Base-by-base conservation (phyloP, 1,284 basidiomycete genomes). In the Moesziomyces parantarcticus region DNA sequence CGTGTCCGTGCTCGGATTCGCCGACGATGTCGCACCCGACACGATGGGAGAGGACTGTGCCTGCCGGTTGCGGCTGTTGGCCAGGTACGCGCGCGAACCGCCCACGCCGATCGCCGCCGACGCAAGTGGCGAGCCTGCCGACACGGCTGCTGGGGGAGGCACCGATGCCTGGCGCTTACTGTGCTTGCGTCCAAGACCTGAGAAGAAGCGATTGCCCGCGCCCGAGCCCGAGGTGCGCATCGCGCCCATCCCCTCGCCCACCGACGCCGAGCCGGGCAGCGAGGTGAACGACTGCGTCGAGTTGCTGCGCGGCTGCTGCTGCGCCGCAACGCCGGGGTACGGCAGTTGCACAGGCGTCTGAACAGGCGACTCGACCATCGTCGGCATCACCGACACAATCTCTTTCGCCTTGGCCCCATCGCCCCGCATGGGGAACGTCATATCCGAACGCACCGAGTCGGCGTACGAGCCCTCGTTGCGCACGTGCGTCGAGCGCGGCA, bases 351-450 rank as follows among this genome's bases (percentile, higher is more conserved):
- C 47, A 10, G 74, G 54, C 13, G 44, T 43, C 26, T 43, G 45
- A 5, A 54, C 50, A 5, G 77, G 72, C 32, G 65, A 67, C 42
- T 78, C 76, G 2, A 49, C 49, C 61, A 77, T 72, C 6, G 67
- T 67, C 14, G 65, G 64, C 58, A 72, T 43, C 18, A 63, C 48
- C 10, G 64, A 55, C 7, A 68, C 60, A n/a, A 80, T 62, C 48
- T 80, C 79, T 43, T 79, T 79, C 5, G 79, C 79, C 41, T 71
- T 75, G 13, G 66, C 79, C 7, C 79, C 79, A 32, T 80, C 79
- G 3, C 79, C 79, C 5, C 79, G 63, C 63, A 80, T 78, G 16
- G 79, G 79, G 52, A 80, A 80, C 3, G 79, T 80, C 67, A 73
- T 68, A 34, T 79, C 79, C 4, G 75, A 77, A 3, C 79, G 79